phyloP scores from a whole-genome alignment of 305 asterid species.

The Solanum hybrid region DNA sequence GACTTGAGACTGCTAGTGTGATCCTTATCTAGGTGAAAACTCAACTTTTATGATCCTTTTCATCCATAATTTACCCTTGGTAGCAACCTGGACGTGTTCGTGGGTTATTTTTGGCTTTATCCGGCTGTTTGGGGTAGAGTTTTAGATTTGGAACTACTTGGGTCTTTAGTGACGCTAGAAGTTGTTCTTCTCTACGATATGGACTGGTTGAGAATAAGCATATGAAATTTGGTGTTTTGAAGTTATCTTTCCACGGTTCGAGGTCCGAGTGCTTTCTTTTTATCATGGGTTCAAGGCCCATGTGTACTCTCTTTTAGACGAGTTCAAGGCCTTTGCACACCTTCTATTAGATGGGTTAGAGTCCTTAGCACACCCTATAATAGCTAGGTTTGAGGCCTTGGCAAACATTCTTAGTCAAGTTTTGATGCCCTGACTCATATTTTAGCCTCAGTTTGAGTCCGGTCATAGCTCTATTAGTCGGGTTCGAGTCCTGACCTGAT shows the following conservation, averaged over 20 bases:
- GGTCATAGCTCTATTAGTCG: not conserved
- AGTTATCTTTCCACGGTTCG: not conserved
- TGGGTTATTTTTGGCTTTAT: not conserved
- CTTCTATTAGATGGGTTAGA: not conserved
- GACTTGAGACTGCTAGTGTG: not conserved
- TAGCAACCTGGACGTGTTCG: not conserved
- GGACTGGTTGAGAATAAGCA: not conserved
- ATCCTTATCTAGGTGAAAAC: not conserved
- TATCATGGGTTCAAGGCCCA: not conserved
- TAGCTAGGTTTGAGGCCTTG: not conserved
- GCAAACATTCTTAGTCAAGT: not conserved
- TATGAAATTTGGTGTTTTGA: not conserved
- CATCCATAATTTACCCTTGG: not conserved
- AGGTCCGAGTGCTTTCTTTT: not conserved
- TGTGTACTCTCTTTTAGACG: not conserved
- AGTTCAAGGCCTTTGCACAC: not conserved
- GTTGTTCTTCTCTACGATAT: not conserved
- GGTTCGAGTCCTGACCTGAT: not conserved
- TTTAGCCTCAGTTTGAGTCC: not conserved
- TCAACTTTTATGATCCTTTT: not conserved
- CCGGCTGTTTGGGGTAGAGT: not conserved
- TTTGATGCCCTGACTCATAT: not conserved
- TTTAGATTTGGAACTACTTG: not conserved
- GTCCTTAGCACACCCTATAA: not conserved
- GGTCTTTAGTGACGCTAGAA: not conserved